phyloP scores from a whole-genome alignment of 768 basidiomycete species.

The Mycena rebaudengoi region DNA sequence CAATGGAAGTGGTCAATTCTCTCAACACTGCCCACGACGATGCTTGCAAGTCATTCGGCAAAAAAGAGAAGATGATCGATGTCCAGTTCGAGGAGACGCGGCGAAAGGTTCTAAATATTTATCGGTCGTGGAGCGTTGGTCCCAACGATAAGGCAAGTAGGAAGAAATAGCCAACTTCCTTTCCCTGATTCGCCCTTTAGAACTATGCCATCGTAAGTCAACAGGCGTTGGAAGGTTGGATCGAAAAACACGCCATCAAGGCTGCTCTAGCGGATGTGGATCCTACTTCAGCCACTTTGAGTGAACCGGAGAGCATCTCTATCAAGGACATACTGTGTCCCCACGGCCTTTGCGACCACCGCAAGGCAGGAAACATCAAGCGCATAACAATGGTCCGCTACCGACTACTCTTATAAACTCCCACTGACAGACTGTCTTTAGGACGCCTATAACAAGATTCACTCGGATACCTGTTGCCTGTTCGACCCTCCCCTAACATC shows the following conservation, averaged over 20 bases:
- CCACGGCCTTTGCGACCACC: constrained; percentile 71
- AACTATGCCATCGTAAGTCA: constrained; percentile 68
- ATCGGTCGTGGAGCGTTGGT: constrained; percentile 65
- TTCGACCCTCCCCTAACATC: constrained; percentile 59
- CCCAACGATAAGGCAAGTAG: constrained; percentile 56
- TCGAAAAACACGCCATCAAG: constrained; percentile 52
- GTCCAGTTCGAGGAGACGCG: constrained; percentile 59
- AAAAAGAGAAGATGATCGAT: constrained; percentile 54
- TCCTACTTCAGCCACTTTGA: neutral
- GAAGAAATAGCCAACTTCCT: neutral
- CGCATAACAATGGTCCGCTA: constrained; percentile 61
- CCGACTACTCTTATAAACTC: neutral
- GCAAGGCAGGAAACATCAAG: constrained; percentile 70
- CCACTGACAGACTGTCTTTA: constrained; percentile 30
- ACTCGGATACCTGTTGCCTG: constrained; percentile 51
- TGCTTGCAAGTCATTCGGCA: constrained; percentile 57
- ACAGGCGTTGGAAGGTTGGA: constrained; percentile 67
- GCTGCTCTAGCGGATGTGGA: constrained; percentile 28
- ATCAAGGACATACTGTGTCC: constrained; percentile 63
- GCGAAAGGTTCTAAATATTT: constrained; percentile 65
- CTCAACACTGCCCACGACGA: constrained; percentile 66
- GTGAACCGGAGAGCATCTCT: constrained; percentile 40
- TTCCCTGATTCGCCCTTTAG: constrained; percentile 36
- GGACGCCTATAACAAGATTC: constrained; percentile 55
- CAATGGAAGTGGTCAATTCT: constrained; percentile 58